Evolutionary conservation across 768 basidiomycete genomes (phyloP).

Genomic region (Suillus spraguei): DNA sequence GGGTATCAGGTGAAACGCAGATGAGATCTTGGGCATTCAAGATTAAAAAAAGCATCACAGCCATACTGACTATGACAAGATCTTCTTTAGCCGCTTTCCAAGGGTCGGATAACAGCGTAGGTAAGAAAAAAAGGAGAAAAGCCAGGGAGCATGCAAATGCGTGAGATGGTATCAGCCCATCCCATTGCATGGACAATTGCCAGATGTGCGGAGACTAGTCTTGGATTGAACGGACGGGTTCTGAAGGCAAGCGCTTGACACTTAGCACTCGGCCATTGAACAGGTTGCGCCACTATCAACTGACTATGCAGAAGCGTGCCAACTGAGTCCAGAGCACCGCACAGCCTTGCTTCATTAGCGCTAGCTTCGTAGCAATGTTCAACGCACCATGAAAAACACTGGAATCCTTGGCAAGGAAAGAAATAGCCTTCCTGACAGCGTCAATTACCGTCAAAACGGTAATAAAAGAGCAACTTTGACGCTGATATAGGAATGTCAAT

Average conservation of each 20-base stretch:
- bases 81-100: not conserved
- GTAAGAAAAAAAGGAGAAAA: not conserved
- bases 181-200: not conserved
- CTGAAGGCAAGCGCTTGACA: too few relatives aligned
- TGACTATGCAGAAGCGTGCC: not conserved
- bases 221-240: not conserved
- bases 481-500: not conserved
- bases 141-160: not conserved
- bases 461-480: not conserved
- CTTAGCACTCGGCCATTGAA: not conserved
- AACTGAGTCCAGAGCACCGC: not conserved
- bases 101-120: not conserved
- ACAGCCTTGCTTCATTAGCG: not conserved
- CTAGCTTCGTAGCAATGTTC: not conserved
- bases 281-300: not conserved
- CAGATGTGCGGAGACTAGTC: not conserved
- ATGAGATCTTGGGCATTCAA: not conserved
- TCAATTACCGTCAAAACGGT: not conserved
- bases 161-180: not conserved
- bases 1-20: not conserved
- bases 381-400: not conserved
- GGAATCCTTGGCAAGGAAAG: not conserved
- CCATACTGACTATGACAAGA: not conserved
- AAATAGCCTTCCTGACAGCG: not conserved
- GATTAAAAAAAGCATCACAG: not conserved